A percentile compares a stretch with the other conserved stretches of the same genome.
phyloP scores from a whole-genome alignment of 2,329 filamentous ascomycete species.

The Ramularia endophylla region DNA sequence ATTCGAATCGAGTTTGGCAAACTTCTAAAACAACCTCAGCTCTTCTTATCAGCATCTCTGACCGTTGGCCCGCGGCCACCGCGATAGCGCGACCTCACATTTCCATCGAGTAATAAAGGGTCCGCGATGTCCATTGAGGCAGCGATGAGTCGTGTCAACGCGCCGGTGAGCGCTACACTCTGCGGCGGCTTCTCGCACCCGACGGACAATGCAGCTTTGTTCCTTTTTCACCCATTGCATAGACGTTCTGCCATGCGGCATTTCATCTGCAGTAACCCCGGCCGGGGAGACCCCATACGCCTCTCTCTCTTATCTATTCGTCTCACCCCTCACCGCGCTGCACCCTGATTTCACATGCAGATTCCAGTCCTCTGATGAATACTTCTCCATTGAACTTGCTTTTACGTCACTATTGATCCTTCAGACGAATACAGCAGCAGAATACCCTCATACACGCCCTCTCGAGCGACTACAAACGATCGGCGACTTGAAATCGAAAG shows the following conservation, averaged over 20 bases:
- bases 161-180: slow-evolving; percentile 1
- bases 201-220: slow-evolving; percentile 13
- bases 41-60: no score
- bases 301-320: slow-evolving; percentile 12
- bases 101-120: slow-evolving; percentile 22
- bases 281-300: slow-evolving; percentile 6
- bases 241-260: slow-evolving; percentile 4
- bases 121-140: no score
- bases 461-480: background rate
- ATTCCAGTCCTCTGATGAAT: background rate
- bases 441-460: background rate
- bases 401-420: background rate
- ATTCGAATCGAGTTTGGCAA: no score
- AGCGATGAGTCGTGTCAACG: no score
- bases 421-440: background rate
- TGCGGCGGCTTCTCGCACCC: background rate
- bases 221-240: slow-evolving; percentile 4
- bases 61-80: no score
- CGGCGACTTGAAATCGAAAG: background rate
- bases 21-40: no score
- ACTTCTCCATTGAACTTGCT: background rate
- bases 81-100: slow-evolving; percentile 11
- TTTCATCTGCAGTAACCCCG: slow-evolving; percentile 8
- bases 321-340: slow-evolving; percentile 4
- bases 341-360: slow-evolving; percentile 5